These are phyloP conservation scores for Plantago elongata DNA, from an alignment of 257 asterid species.

Conservation along the genomic window DNA sequence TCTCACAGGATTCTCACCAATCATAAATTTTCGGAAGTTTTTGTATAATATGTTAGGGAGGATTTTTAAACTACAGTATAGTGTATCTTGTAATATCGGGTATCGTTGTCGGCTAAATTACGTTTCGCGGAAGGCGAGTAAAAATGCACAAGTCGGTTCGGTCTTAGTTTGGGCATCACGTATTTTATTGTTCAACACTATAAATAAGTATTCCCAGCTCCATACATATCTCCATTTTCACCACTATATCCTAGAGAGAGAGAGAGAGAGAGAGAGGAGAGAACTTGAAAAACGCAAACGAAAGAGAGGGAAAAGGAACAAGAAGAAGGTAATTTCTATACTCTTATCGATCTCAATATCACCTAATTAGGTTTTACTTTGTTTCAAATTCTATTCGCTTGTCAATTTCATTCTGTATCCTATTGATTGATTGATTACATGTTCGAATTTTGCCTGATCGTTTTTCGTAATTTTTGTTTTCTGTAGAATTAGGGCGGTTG, in stretches of 20 bases:
- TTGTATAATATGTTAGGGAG: too few species aligned
- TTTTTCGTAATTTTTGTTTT: neutral
- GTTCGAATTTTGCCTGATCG: slow-evolving; percentile 4
- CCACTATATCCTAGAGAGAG: neutral
- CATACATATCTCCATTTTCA: neutral
- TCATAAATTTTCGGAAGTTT: too few species aligned
- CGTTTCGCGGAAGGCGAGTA: slow-evolving; percentile 1
- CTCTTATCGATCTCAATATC: neutral
- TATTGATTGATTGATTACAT: neutral
- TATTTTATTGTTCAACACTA: slow-evolving; percentile 23
- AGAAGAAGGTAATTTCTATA: slow-evolving; percentile 12
- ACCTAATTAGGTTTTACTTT: neutral
- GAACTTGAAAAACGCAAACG: neutral
- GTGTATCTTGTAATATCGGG: too few species aligned
- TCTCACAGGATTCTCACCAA: too few species aligned
- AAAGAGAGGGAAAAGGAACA: neutral
- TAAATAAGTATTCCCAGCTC: slow-evolving; percentile 13
- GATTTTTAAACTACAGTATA: too few species aligned
- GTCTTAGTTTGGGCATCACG: slow-evolving; percentile 39
- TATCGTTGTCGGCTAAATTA: neutral
- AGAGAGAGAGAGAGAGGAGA: too few species aligned
- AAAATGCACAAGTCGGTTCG: neutral
- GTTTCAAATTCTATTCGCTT: neutral
- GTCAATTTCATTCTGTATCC: slow-evolving; percentile 1
- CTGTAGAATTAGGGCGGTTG: neutral